Conservation (phyloP, 805 yeast genomes). For the Wickerhamiella sorbophila region DNA sequence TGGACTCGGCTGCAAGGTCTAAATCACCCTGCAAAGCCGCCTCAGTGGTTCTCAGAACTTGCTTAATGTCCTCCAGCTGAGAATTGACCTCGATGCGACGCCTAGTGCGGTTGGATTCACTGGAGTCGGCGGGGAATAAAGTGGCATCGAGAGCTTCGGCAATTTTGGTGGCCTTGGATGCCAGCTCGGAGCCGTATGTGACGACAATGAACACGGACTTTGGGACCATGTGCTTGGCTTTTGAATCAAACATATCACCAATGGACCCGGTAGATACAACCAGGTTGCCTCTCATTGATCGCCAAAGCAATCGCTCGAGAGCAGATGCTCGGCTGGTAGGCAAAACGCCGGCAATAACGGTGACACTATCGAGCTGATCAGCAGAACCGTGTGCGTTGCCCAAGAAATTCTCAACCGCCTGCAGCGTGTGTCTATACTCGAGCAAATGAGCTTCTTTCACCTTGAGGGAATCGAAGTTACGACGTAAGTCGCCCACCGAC, state of each 20-base stretch:
- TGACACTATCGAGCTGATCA: conserved; percentile 21
- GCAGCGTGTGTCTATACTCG: conserved; percentile 54
- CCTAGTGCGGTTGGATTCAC: conserved; percentile 25
- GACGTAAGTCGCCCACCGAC: conserved; percentile 56
- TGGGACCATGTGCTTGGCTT: conserved; percentile 40
- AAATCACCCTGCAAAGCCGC: conserved; percentile 65
- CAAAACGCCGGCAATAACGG: conserved; percentile 66
- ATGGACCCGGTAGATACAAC: conserved; percentile 63
- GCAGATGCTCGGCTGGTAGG: conserved; percentile 52
- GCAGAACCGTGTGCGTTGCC: conserved; percentile 21
- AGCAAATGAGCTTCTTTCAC: conserved; percentile 48
- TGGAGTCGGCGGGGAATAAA: conserved; percentile 37
- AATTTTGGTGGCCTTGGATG: conserved; percentile 61
- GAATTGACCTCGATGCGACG: conserved; percentile 30
- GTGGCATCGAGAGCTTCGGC: conserved; percentile 84
- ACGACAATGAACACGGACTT: conserved; percentile 80
- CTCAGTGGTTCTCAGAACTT: conserved; percentile 49
- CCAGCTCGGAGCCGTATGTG: conserved; percentile 72
- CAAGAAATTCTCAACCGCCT: conserved; percentile 32
- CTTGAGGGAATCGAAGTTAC: conserved; percentile 50
- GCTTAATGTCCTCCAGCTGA: conserved; percentile 40
- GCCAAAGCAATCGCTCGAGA: conserved; percentile 76
- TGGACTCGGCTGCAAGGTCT: conserved; percentile 57
- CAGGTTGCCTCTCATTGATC: conserved; percentile 85
- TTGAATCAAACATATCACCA: conserved; percentile 50